These are phyloP conservation scores for Huntiella decipiens DNA, from an alignment of 2,329 filamentous ascomycete genomes.

Conservation along the genomic window DNA sequence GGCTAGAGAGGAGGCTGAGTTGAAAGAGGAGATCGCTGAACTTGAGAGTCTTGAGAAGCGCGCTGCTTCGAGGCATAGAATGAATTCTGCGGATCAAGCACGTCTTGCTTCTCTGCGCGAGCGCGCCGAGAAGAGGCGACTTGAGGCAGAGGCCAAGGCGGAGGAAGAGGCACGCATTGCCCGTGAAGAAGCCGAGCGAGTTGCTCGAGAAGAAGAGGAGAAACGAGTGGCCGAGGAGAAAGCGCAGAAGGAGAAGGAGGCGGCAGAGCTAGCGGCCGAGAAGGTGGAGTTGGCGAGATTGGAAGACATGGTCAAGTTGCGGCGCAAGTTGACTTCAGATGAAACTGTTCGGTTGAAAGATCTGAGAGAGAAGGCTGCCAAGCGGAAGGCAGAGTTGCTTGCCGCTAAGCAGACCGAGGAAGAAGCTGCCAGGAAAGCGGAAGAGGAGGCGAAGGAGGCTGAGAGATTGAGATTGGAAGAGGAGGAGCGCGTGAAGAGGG, in stretches of 20 bases:
- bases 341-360: slow-evolving; percentile 2
- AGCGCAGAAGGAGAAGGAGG: slow-evolving; percentile 14
- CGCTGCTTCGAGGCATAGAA: slow-evolving; percentile 5
- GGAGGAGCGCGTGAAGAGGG: neutral
- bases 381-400: slow-evolving; percentile 17
- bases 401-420: slow-evolving; percentile 18
- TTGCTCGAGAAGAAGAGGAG: slow-evolving; percentile 5
- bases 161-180: slow-evolving; percentile 13
- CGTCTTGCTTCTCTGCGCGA: slow-evolving; percentile 10
- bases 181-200: slow-evolving; percentile 1
- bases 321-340: slow-evolving; percentile 1
- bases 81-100: neutral
- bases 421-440: slow-evolving; percentile 14
- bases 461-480: slow-evolving; percentile 2
- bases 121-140: slow-evolving; percentile 18
- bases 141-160: slow-evolving; percentile 16
- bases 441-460: slow-evolving; percentile 14
- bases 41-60: slow-evolving; percentile 16
- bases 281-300: slow-evolving; percentile 14
- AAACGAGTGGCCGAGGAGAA: slow-evolving; percentile 1
- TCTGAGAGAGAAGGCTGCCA: slow-evolving; percentile 9
- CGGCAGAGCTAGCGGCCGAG: slow-evolving; percentile 16
- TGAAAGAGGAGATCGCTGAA: slow-evolving; percentile 8
- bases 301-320: slow-evolving; percentile 7
- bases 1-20: slow-evolving; percentile 14